Conservation (phyloP, 2,329 filamentous ascomycete genomes). For the Chlorencoelia australis region DNA sequence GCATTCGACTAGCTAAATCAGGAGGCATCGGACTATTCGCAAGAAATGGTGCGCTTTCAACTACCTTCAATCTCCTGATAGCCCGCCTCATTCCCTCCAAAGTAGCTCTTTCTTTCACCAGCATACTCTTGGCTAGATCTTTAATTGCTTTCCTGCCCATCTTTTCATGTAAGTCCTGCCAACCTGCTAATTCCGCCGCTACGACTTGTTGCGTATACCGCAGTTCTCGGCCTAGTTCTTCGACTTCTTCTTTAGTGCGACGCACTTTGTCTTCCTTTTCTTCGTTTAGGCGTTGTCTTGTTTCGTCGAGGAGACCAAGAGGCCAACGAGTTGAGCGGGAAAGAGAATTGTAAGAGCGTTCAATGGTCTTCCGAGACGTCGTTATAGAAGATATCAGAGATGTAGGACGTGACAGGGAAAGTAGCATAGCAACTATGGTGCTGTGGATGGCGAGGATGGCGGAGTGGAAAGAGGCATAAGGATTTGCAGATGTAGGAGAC, state of each 20-base stretch:
- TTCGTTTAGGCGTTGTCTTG: slow-evolving; percentile 68
- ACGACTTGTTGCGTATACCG: slow-evolving; percentile 91
- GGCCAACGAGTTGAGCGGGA: slow-evolving; percentile 71
- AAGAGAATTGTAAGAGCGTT: slow-evolving; percentile 67
- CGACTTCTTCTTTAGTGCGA: slow-evolving; percentile 59
- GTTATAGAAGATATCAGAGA: slow-evolving; percentile 68
- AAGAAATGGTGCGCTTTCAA: no score
- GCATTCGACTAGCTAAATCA: no score
- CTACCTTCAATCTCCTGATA: slow-evolving; percentile 39
- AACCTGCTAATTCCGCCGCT: slow-evolving; percentile 81
- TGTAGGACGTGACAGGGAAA: slow-evolving; percentile 68
- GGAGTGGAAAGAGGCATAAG: slow-evolving; percentile 63
- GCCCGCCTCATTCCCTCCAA: slow-evolving; percentile 74
- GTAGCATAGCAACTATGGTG: slow-evolving; percentile 72
- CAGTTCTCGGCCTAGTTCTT: slow-evolving; percentile 69
- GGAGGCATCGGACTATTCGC: no score
- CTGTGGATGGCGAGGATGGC: slow-evolving; percentile 71
- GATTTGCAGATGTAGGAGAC: slow-evolving; percentile 59
- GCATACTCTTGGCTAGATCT: slow-evolving; percentile 66
- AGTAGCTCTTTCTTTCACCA: slow-evolving; percentile 70
- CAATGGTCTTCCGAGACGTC: slow-evolving; percentile 63
- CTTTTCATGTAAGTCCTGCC: slow-evolving; percentile 80
- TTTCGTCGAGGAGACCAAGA: slow-evolving; percentile 75
- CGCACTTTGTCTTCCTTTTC: slow-evolving; percentile 76
- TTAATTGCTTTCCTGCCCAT: slow-evolving; percentile 65